These are phyloP conservation scores for Sclerotinia borealis DNA, from an alignment of 2,329 filamentous ascomycete species.

Conservation along the genomic window DNA sequence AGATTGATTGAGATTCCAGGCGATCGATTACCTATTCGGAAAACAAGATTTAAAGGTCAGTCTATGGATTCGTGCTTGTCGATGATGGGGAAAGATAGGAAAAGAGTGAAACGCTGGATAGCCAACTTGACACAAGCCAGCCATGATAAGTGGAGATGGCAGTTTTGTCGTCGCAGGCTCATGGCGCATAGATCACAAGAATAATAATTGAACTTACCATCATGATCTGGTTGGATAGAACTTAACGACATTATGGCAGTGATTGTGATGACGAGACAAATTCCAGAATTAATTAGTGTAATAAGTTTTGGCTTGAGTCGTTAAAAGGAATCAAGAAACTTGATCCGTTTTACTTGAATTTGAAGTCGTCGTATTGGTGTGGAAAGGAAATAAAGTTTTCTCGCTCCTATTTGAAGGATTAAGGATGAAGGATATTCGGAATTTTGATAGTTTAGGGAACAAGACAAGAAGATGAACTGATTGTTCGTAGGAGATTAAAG, in stretches of 20 bases:
- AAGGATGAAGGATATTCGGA: neutral
- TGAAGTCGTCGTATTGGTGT: neutral
- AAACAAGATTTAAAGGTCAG: slow-evolving; percentile 27
- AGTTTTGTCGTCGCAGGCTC: slow-evolving; percentile 20
- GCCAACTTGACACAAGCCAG: slow-evolving; percentile 29
- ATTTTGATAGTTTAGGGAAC: neutral
- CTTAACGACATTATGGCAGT: slow-evolving; percentile 28
- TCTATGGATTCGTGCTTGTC: slow-evolving; percentile 28
- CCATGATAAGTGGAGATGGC: slow-evolving; percentile 27
- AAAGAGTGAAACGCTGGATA: slow-evolving; percentile 30
- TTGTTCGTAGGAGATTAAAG: neutral
- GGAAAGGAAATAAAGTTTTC: neutral
- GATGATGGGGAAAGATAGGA: slow-evolving; percentile 14
- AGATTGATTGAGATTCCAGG: slow-evolving; percentile 58
- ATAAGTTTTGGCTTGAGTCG: neutral
- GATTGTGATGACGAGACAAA: slow-evolving; percentile 3
- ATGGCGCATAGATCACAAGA: slow-evolving; percentile 22
- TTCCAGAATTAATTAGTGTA: neutral
- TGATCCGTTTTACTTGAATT: neutral
- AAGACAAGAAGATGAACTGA: neutral
- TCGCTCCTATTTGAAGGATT: neutral
- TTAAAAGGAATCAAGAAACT: neutral
- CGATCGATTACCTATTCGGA: slow-evolving; percentile 32
- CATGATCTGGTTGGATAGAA: slow-evolving; percentile 26
- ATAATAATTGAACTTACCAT: slow-evolving; percentile 25